phyloP scores from a whole-genome alignment of 148 eudicot species.

The Amaranthus hypochondriacus region DNA sequence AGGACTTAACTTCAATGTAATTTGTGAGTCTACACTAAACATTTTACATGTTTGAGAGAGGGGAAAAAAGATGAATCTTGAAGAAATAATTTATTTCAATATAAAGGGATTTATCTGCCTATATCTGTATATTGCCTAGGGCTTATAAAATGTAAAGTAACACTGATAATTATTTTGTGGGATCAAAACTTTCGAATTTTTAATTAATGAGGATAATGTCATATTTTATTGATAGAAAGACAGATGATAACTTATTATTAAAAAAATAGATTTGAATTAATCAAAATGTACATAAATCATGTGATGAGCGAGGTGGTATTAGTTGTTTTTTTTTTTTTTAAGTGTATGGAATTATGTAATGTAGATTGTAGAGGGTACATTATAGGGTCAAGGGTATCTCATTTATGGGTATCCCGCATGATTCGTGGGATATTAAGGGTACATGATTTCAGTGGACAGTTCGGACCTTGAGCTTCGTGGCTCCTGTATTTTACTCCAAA shows the following conservation, averaged over 20 bases:
- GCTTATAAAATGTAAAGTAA: no score
- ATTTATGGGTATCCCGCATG: background rate
- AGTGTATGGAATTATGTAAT: background rate
- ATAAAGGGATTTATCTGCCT: no score
- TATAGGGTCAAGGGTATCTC: conserved; percentile 3
- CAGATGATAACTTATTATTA: background rate
- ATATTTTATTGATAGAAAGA: background rate
- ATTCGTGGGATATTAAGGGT: background rate
- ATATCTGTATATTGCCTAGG: no score
- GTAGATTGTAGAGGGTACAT: background rate
- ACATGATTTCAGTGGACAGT: background rate
- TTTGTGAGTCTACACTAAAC: no score
- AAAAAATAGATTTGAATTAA: background rate
- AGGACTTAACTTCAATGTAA: no score
- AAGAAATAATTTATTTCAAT: no score
- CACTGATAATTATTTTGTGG: background rate
- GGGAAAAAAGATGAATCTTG: no score
- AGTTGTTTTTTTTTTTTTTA: background rate
- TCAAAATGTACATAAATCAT: background rate
- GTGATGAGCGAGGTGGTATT: background rate
- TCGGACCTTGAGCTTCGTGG: background rate
- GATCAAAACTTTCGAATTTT: background rate
- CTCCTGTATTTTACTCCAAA: no score
- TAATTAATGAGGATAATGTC: background rate
- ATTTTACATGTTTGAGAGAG: no score